Evolutionary conservation across 331 rosid species (phyloP), one percentile per base, ranked within the genome.

Genomic region (Ulmus americana): DNA sequence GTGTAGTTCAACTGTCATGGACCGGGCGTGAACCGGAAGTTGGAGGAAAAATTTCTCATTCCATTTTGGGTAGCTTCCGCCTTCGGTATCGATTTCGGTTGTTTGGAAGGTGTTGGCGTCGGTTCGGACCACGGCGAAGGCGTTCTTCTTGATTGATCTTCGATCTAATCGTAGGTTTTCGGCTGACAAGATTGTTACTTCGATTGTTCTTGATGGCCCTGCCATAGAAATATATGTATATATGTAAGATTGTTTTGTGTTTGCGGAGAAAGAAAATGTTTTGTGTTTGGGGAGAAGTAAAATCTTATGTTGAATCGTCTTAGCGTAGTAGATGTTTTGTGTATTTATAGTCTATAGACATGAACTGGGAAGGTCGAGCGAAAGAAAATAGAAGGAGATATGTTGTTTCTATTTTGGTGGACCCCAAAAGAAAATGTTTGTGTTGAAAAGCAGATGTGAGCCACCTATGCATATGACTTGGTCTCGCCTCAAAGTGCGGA

Each of bases 1-100:
- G 53, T 79, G 84, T 2, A 88, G 92, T 35, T 86, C 82, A 12
- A 88, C 45, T 0, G 80, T 71, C 41, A 83, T 0, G 42, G 54
- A 59, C 67, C 11, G 15, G 4, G 63, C 76, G 40, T 61, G 59
- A 55, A 35, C 2, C 40, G 84, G 69, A 70, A 82, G 0, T 66
- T 72, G 14, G 63, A 86, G 44, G 8, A 63, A 10, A 39, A 82
- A 14, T 68, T 67, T 63, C n/a, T 68, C 12, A 61, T 74, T 55
- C 89, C 83, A 83, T 1, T 6, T n/a, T 0, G 83, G 83, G 51
- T 45, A 45, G 67, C 79, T 65, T 5, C 79, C 79, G 59, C 81
- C 79, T 8, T 65, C 71, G 6, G 48, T 39, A 51, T 80, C 83
- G 28, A 44, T 65, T 5, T 55, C 69, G 0, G 83, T 75, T 15